Percentiles rank a stretch among this genome's conserved stretches.
Evolutionary conservation across 805 yeast genomes (phyloP).

Genomic region (Tetrapisispora fleetii): DNA sequence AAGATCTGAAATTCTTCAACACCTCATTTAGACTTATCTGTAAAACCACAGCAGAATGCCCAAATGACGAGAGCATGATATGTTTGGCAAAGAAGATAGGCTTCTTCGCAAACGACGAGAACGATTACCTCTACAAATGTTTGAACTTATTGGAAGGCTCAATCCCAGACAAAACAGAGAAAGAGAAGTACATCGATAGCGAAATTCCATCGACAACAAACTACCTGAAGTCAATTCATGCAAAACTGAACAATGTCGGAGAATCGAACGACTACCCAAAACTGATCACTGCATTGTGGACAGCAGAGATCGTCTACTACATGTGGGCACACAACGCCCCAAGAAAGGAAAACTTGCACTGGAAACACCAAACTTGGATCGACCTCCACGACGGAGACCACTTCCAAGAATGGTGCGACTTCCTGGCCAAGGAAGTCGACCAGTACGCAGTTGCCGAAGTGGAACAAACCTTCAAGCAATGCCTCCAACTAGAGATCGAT

Average conservation of each 20-base stretch:
- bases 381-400: conserved; percentile 40
- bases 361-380: conserved; percentile 44
- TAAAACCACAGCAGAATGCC: conserved; percentile 36
- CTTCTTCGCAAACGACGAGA: conserved; percentile 39
- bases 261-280: conserved; percentile 28
- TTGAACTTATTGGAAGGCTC: conserved; percentile 17
- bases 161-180: conserved; percentile 7
- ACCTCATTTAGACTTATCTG: conserved; percentile 35
- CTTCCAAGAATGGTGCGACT: conserved; percentile 40
- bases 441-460: conserved; percentile 25
- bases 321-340: conserved; percentile 41
- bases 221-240: conserved; percentile 27
- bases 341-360: conserved; percentile 28
- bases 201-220: conserved; percentile 28
- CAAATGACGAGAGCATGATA: conserved; percentile 31
- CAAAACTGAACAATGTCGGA: not conserved
- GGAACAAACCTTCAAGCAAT: conserved; percentile 26
- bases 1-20: conserved; percentile 41
- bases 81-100: conserved; percentile 42
- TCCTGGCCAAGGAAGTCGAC: conserved; percentile 36
- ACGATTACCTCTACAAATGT: conserved; percentile 36
- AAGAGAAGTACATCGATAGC: conserved; percentile 8
- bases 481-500: conserved; percentile 33
- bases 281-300: conserved; percentile 35
- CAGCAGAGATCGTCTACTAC: conserved; percentile 42